These are phyloP conservation scores for Lycium barbarum DNA, from an alignment of 257 asterid genomes.

Conservation along the genomic window DNA sequence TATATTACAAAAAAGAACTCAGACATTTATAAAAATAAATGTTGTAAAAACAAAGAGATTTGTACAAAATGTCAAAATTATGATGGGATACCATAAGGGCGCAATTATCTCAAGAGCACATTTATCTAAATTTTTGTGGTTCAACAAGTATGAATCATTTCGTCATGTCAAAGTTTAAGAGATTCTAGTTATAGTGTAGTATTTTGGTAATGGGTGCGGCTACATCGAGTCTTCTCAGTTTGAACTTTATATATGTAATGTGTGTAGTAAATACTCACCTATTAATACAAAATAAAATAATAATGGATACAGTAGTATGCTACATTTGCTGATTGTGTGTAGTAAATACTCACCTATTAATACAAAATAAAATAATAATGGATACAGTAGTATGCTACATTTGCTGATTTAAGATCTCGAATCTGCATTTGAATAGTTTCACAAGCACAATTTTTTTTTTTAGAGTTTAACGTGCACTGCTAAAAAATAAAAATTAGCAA, in stretches of 20 bases:
- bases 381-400: background rate
- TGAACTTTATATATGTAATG: background rate
- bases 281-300: background rate
- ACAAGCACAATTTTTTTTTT: background rate
- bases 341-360: background rate
- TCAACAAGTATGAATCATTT: background rate
- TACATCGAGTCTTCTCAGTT: background rate
- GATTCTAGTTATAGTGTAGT: background rate
- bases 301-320: too few relatives aligned
- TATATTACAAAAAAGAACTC: too few relatives aligned
- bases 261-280: background rate
- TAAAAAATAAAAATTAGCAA: background rate
- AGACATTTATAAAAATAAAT: too few relatives aligned
- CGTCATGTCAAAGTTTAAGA: background rate
- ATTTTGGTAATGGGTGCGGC: background rate
- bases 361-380: background rate
- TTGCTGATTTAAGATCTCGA: background rate
- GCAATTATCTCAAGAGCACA: background rate
- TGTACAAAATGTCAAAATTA: too few relatives aligned
- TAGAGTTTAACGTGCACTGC: background rate
- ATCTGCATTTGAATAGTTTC: background rate
- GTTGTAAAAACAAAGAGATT: too few relatives aligned
- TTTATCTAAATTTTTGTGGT: background rate
- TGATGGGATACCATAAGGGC: too few relatives aligned
- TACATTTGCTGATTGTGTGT: background rate